These are phyloP conservation scores for Pythium rhizo-oryzae DNA, from an alignment of 352 stramenopile genomes.

Conservation along the genomic window DNA sequence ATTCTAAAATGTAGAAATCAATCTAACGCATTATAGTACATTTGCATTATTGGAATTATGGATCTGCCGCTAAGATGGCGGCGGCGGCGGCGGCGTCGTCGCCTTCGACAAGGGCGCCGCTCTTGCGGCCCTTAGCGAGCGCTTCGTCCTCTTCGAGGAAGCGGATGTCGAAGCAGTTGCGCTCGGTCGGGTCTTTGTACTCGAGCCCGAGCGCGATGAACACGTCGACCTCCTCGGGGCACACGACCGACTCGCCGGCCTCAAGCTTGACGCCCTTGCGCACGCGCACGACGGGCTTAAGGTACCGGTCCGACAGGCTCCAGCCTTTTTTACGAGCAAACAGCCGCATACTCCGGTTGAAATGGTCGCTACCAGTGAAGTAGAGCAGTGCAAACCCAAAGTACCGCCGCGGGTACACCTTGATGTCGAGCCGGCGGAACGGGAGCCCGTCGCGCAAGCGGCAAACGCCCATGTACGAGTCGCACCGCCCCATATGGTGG, in stretches of 20 bases:
- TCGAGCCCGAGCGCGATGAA: constrained; percentile 84
- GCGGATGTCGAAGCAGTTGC: constrained; percentile 83
- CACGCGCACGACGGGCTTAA: constrained; percentile 61
- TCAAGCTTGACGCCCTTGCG: constrained; percentile 62
- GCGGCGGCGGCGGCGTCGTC: neutral
- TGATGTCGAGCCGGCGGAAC: constrained; percentile 83
- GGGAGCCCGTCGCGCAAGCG: constrained; percentile 52
- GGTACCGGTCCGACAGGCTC: constrained; percentile 66
- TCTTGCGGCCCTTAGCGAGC: constrained; percentile 43
- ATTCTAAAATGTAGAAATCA: neutral
- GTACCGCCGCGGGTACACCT: constrained; percentile 79
- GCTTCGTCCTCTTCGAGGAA: constrained; percentile 80
- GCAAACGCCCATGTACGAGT: constrained; percentile 90
- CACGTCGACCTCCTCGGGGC: constrained; percentile 79
- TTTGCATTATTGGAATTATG: neutral
- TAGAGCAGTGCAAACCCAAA: constrained; percentile 89
- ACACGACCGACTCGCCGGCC: constrained; percentile 73
- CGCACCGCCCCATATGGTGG: constrained; percentile 51
- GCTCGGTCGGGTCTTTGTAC: constrained; percentile 81
- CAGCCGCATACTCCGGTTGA: constrained; percentile 87
- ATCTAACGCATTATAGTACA: neutral
- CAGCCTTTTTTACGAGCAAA: constrained; percentile 83
- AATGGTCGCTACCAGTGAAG: constrained; percentile 92
- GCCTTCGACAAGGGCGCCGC: neutral
- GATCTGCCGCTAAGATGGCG: no score